Conservation (phyloP, 140 eudicot genomes). For the Oenanthe javanica region DNA sequence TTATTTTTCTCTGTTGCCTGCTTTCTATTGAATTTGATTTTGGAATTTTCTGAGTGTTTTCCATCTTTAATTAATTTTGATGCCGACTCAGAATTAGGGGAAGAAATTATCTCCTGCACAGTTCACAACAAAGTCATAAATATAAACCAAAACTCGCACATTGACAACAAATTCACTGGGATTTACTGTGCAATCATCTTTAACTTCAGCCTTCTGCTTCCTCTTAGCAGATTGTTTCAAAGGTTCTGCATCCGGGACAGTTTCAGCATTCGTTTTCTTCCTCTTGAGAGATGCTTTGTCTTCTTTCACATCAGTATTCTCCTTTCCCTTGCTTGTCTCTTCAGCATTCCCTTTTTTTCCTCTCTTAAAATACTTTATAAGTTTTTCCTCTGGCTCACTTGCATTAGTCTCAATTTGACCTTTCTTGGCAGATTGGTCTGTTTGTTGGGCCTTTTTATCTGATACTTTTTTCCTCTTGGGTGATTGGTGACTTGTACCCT, state of each 20-base stretch:
- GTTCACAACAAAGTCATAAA: constrained; percentile 5
- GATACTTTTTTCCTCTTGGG: not conserved
- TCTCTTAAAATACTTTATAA: not conserved
- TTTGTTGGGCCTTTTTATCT: not conserved
- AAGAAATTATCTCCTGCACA: constrained; percentile 40
- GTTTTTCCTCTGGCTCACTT: not conserved
- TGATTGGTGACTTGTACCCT: not conserved
- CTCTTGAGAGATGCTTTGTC: not conserved
- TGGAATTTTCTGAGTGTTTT: constrained; percentile 33
- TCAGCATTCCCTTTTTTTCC: not conserved
- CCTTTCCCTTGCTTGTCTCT: not conserved
- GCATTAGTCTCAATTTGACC: not conserved
- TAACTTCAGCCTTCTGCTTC: not conserved
- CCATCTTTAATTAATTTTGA: constrained; percentile 46
- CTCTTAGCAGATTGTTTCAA: constrained; percentile 32
- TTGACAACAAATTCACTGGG: constrained; percentile 16
- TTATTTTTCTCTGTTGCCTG: constrained; percentile 36
- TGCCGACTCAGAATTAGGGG: constrained; percentile 31
- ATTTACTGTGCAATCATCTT: constrained; percentile 14
- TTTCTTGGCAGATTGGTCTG: not conserved
- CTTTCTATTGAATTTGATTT: constrained; percentile 47
- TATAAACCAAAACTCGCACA: not conserved
- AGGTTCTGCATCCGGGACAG: constrained; percentile 26
- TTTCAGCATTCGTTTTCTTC: constrained; percentile 19
- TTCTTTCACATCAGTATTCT: not conserved